phyloP scores from a whole-genome alignment of 73 alveolate species.

The Paramecium sonneborni region DNA sequence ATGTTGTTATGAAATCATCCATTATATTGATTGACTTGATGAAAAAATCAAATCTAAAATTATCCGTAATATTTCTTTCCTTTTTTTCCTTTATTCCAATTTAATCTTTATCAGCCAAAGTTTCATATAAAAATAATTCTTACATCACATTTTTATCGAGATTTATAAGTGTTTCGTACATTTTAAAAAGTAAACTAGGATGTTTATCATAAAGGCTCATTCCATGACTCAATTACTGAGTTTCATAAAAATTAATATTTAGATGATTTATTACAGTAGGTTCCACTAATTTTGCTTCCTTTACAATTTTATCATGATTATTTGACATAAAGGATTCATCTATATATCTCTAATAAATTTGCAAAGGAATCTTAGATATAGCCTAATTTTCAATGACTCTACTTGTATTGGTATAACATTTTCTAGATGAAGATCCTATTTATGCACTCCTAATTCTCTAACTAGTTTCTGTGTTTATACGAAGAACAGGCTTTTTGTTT shows the following conservation, averaged over 20 bases:
- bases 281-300: not conserved
- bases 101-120: not conserved
- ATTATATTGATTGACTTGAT: not conserved
- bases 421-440: not conserved
- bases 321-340: conserved; percentile 16
- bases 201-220: not conserved
- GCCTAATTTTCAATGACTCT: not conserved
- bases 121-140: not conserved
- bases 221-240: not conserved
- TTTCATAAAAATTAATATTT: not conserved
- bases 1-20: conserved; percentile 26
- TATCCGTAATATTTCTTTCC: not conserved
- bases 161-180: conserved; percentile 42
- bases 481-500: not conserved
- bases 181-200: not conserved
- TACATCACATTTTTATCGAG: conserved; percentile 42
- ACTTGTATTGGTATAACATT: not conserved
- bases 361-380: not conserved
- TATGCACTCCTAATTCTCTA: conserved; percentile 9
- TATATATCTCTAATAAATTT: not conserved
- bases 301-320: not conserved
- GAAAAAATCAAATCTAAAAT: conserved; percentile 44
- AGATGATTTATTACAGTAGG: conserved; percentile 25
- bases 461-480: conserved; percentile 1
- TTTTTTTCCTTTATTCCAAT: not conserved